Conservation (phyloP, 2,329 filamentous ascomycete species). For the Hirsutella rhossiliensis region DNA sequence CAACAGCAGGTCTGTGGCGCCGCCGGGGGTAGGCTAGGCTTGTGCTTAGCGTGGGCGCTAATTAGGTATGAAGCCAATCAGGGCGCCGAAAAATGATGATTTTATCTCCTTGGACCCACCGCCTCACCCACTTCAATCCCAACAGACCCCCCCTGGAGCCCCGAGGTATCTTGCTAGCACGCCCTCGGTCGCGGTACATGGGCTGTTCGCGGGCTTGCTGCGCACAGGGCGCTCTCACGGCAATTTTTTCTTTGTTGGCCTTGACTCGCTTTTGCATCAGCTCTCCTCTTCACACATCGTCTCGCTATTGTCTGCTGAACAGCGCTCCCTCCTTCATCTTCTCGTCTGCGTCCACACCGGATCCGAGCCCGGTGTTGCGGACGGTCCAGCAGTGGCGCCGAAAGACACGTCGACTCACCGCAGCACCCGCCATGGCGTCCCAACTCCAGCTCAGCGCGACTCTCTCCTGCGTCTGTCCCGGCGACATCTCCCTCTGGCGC, state of each 20-base stretch:
- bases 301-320: background rate
- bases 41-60: conserved; percentile 24
- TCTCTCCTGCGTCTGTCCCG: background rate
- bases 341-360: background rate
- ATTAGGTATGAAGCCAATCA: conserved; percentile 25
- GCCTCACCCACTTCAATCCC: conserved; percentile 19
- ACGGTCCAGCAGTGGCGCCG: no score
- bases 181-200: conserved; percentile 10
- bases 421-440: no score
- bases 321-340: background rate
- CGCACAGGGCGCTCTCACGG: conserved; percentile 1
- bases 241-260: conserved; percentile 1
- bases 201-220: background rate
- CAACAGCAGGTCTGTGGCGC: conserved; percentile 32
- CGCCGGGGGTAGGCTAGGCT: conserved; percentile 25
- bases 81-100: conserved; percentile 11
- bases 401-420: no score
- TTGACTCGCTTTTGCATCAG: background rate
- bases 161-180: conserved; percentile 27
- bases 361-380: no score
- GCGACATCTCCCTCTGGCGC: background rate
- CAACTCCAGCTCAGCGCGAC: no score
- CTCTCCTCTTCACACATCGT: background rate
- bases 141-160: conserved; percentile 25
- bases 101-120: conserved; percentile 26